These are phyloP conservation scores for Zygosaccharomyces gambellarensis DNA, from an alignment of 805 yeast species.

Conservation along the genomic window DNA sequence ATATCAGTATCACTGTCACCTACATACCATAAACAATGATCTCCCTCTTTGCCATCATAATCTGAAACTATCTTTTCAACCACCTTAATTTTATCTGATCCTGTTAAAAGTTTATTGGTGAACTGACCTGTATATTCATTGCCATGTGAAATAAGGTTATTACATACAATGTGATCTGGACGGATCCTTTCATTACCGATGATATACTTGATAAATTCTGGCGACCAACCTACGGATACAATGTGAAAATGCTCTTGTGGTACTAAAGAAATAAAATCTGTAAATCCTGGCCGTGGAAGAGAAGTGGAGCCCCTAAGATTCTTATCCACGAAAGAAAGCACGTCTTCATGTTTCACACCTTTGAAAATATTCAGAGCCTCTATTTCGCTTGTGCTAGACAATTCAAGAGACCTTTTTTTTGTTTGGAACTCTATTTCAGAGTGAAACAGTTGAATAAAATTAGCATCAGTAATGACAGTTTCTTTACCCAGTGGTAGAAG, in stretches of 20 bases:
- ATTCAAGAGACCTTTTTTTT: slow-evolving; percentile 20
- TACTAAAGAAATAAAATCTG: slow-evolving; percentile 7
- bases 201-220: slow-evolving; percentile 24
- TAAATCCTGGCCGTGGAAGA: slow-evolving; percentile 18
- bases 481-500: slow-evolving; percentile 4
- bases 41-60: neutral
- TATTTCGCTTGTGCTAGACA: slow-evolving; percentile 25
- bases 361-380: slow-evolving; percentile 16
- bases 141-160: slow-evolving; percentile 12
- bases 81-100: slow-evolving; percentile 25
- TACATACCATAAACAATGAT: slow-evolving; percentile 23
- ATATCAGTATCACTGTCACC: slow-evolving; percentile 35
- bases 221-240: slow-evolving; percentile 33
- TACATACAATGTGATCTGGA: slow-evolving; percentile 22
- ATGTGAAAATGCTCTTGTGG: slow-evolving; percentile 15
- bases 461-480: slow-evolving; percentile 9
- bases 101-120: slow-evolving; percentile 23
- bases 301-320: slow-evolving; percentile 3
- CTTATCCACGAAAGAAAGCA: slow-evolving; percentile 11
- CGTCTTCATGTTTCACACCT: slow-evolving; percentile 15
- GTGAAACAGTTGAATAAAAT: slow-evolving; percentile 13
- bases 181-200: slow-evolving; percentile 11
- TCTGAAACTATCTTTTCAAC: slow-evolving; percentile 11
- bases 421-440: slow-evolving; percentile 21
- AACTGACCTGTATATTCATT: slow-evolving; percentile 24